Base-by-base conservation (phyloP, 108 stramenopile genomes). In the Epipyxis sp. region DNA sequence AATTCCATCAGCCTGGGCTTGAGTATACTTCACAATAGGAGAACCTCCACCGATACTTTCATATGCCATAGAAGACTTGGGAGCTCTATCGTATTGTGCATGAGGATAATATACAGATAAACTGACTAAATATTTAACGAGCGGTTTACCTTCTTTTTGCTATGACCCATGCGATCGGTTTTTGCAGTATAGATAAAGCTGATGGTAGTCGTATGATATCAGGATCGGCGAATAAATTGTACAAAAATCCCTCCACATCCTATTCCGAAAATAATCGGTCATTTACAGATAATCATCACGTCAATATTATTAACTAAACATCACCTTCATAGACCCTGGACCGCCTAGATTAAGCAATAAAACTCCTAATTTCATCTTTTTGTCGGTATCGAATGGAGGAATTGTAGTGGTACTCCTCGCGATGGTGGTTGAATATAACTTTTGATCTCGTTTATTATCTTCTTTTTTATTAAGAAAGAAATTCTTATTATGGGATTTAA, bases 211-310 rank as follows among this genome's bases (percentile, higher is more conserved):
- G 94, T 78, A 98, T 98, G 79, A 98, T 98, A 79, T 98, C 97
- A 25, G 95, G 95, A 82, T 98, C 95, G 43, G 95, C 93, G 84
- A 98, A 98, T 30, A 98, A 85, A 80, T 98, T 98, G 89, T 90
- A 98, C 68, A 98, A 83, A 68, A 44, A 44, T 10, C 71, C 71
- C 43, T 57, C 50, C 44, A 74, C 71, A 42, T 74, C 71, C 61
- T 39, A 65, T n/a, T 44, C 1, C 40, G 16, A 1, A 65, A 25
- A 27, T 58, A 1, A 1, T 77, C 67, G n/a, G 32, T 29, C 76
- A 72, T 42, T 71, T 2, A 27, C 27, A 57, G 10, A 40, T 32
- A 20, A 40, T 16, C 50, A n/a, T 10, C 77, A 37, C n/a, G 32
- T 0, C 57, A 35, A 77, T 30, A 35, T 83, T 13, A 71, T 50